phyloP scores from a whole-genome alignment of 768 basidiomycete genomes.

The Phylloporus rhodoxanthus region DNA sequence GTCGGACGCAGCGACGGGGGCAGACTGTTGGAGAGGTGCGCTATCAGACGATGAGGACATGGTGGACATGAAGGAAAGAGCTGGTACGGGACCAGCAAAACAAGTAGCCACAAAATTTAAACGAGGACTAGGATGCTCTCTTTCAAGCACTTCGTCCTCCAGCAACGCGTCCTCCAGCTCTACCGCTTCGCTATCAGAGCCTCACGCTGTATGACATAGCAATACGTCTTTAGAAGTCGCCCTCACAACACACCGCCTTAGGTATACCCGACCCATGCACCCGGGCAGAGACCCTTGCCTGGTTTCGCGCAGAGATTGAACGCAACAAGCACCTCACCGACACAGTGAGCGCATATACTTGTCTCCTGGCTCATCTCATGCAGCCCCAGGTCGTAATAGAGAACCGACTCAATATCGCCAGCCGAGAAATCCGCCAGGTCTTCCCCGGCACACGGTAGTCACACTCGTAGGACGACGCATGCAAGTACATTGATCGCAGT shows the following conservation, averaged over 20 bases:
- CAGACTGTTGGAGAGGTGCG: slow-evolving; percentile 10
- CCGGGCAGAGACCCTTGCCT: slow-evolving; percentile 59
- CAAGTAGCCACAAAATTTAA: slow-evolving; percentile 15
- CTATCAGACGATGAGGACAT: slow-evolving; percentile 32
- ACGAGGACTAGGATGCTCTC: slow-evolving; percentile 31
- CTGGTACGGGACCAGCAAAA: slow-evolving; percentile 15
- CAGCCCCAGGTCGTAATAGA: slow-evolving; percentile 49
- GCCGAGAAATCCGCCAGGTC: slow-evolving; percentile 57
- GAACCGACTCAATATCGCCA: slow-evolving; percentile 48
- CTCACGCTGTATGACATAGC: slow-evolving; percentile 47
- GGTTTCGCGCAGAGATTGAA: slow-evolving; percentile 73
- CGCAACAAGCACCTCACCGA: slow-evolving; percentile 53
- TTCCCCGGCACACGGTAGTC: slow-evolving; percentile 30
- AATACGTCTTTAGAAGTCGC: neutral
- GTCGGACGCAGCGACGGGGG: slow-evolving; percentile 26
- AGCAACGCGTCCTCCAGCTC: slow-evolving; percentile 51
- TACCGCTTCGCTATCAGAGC: slow-evolving; percentile 68
- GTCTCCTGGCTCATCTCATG: slow-evolving; percentile 8
- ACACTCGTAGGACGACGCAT: neutral
- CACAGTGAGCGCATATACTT: slow-evolving; percentile 36
- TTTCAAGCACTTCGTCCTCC: slow-evolving; percentile 73
- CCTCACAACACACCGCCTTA: slow-evolving; percentile 25
- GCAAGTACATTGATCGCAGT: slow-evolving; percentile 3
- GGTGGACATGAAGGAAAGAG: slow-evolving; percentile 17
- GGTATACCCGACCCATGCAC: slow-evolving; percentile 58